phyloP scores from a whole-genome alignment of 2,329 filamentous ascomycete species.

The Lecanoromycetidae sp. region DNA sequence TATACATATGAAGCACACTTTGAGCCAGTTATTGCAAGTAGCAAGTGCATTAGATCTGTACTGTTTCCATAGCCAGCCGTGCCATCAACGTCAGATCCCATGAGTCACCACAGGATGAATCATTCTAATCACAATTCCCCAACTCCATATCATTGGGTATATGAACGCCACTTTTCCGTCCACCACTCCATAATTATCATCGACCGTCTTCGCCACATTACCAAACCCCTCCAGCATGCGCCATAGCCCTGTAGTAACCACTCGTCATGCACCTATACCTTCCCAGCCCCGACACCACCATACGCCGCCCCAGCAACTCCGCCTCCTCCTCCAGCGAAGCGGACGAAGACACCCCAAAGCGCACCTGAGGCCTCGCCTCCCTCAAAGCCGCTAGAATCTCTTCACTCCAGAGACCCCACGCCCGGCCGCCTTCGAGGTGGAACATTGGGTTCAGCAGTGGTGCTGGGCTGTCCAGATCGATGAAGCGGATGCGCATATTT shows the following conservation, averaged over 20 bases:
- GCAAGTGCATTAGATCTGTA: too few relatives aligned
- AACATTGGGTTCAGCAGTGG: conserved; percentile 65
- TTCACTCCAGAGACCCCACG: conserved; percentile 62
- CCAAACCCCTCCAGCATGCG: not conserved
- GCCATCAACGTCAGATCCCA: not conserved
- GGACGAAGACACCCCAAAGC: conserved; percentile 40
- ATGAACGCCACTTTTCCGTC: too few relatives aligned
- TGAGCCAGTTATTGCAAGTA: not conserved
- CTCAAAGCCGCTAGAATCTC: conserved; percentile 50
- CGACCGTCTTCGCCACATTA: too few relatives aligned
- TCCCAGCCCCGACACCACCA: conserved; percentile 22
- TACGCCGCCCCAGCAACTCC: conserved; percentile 4
- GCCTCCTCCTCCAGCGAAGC: conserved; percentile 28
- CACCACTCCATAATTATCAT: too few relatives aligned
- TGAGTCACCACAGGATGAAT: too few relatives aligned
- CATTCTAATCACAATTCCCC: not conserved
- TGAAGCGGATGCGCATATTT: conserved; percentile 59
- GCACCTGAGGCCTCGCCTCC: conserved; percentile 44
- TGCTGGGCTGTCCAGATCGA: conserved; percentile 60
- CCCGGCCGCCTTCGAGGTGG: conserved; percentile 46
- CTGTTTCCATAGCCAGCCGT: not conserved
- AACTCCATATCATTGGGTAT: conserved; percentile 5
- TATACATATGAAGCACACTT: too few relatives aligned
- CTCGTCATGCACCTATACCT: conserved; percentile 41
- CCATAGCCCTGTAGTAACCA: conserved; percentile 37